Percentiles rank a stretch among this genome's conserved stretches.
These are phyloP conservation scores for Exophiala sp. DNA, from an alignment of 2,329 filamentous ascomycete genomes.

Conservation along the genomic window DNA sequence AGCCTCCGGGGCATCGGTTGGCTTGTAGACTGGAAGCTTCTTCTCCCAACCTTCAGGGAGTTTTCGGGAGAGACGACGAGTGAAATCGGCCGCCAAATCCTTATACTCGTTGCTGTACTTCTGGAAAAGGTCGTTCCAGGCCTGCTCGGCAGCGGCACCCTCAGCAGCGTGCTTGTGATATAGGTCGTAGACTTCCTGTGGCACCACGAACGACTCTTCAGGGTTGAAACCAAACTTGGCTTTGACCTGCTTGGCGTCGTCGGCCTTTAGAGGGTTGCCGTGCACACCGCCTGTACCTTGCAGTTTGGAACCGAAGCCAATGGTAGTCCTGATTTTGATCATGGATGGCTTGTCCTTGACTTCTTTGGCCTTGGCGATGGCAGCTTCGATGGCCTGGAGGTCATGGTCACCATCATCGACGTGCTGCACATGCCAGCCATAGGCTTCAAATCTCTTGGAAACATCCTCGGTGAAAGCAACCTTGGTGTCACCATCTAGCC, in stretches of 20 bases:
- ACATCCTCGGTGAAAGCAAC: slow-evolving; percentile 97
- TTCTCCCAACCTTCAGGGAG: slow-evolving; percentile 97
- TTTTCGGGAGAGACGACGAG: slow-evolving; percentile 70
- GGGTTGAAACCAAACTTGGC: slow-evolving; percentile 93
- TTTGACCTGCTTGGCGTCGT: slow-evolving; percentile 93
- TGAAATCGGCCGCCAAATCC: slow-evolving; percentile 71
- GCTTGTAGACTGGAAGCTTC: slow-evolving; percentile 82
- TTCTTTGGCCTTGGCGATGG: slow-evolving; percentile 75
- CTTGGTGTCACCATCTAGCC: slow-evolving; percentile 86
- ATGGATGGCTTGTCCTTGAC: slow-evolving; percentile 95
- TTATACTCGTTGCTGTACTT: slow-evolving; percentile 77
- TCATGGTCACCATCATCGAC: slow-evolving; percentile 87
- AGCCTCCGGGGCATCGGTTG: slow-evolving; percentile 74
- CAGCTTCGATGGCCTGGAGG: slow-evolving; percentile 78
- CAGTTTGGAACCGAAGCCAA: slow-evolving; percentile 89
- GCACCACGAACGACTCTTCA: slow-evolving; percentile 83
- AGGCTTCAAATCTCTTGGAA: slow-evolving; percentile 86
- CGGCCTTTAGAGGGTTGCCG: slow-evolving; percentile 89
- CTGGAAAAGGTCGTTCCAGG: slow-evolving; percentile 90
- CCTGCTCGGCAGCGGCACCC: slow-evolving; percentile 81
- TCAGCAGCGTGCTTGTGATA: slow-evolving; percentile 80
- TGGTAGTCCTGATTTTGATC: slow-evolving; percentile 95
- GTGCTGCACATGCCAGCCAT: slow-evolving; percentile 86
- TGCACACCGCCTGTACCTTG: slow-evolving; percentile 94
- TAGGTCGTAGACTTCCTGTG: slow-evolving; percentile 87